Conservation (phyloP, 2,329 filamentous ascomycete genomes). For the Xylariaceae sp. region DNA sequence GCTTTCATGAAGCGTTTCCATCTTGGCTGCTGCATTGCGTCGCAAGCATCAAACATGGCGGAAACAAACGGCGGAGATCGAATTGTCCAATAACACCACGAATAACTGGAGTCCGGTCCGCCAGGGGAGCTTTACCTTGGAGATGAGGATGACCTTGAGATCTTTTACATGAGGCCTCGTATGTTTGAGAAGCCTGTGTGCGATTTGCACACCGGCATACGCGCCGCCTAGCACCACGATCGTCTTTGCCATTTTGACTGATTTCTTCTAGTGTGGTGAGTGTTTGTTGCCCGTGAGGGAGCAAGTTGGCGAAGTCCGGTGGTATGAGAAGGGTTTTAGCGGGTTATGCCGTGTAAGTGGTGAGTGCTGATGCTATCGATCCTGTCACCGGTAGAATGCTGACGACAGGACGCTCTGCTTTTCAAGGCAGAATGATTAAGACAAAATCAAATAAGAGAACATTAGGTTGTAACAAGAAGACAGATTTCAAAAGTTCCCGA, state of each 20-base stretch:
- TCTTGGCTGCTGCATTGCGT: no score
- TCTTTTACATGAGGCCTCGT: slow-evolving; percentile 43
- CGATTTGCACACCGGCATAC: slow-evolving; percentile 50
- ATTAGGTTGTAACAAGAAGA: no score
- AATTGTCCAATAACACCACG: background rate
- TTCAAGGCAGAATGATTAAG: no score
- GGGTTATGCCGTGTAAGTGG: background rate
- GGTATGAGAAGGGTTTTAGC: background rate
- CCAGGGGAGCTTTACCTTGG: slow-evolving; percentile 42
- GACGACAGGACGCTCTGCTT: no score
- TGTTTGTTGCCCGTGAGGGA: background rate
- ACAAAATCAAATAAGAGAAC: no score
- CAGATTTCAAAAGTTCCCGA: no score
- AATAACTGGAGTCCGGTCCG: background rate
- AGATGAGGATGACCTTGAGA: slow-evolving; percentile 54
- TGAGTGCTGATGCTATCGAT: background rate
- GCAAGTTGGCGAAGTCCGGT: slow-evolving; percentile 19
- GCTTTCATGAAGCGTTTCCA: no score
- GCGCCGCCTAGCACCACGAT: slow-evolving; percentile 55
- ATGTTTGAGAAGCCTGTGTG: slow-evolving; percentile 55
- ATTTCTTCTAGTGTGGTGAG: background rate
- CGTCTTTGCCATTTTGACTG: slow-evolving; percentile 46
- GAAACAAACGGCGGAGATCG: background rate
- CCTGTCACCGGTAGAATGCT: background rate
- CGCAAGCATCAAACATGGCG: background rate